Percentiles rank a stretch among this genome's conserved stretches.
Conservation (phyloP, 129 eudicot species). For the Artemisia tridentata region DNA sequence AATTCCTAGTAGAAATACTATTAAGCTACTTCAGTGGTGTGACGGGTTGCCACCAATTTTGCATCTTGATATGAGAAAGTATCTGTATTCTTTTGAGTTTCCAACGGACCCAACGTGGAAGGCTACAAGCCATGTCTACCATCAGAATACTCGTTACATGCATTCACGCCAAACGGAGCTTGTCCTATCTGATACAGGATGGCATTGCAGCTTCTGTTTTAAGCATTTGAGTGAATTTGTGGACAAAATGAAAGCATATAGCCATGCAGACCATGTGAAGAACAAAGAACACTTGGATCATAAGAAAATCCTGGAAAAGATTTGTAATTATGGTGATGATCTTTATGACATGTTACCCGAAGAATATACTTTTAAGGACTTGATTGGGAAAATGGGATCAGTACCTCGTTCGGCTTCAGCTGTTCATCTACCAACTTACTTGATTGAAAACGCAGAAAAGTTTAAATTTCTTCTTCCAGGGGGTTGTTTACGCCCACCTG, state of each 20-base stretch:
- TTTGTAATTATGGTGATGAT: conserved; percentile 81
- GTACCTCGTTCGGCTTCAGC: conserved; percentile 83
- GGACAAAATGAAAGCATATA: conserved; percentile 86
- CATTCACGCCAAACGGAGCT: conserved; percentile 33
- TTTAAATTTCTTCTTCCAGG: conserved; percentile 89
- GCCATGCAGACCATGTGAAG: conserved; percentile 86
- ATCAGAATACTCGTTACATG: not conserved
- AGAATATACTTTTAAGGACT: conserved; percentile 66
- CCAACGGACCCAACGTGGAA: conserved; percentile 90
- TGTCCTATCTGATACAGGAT: conserved; percentile 82
- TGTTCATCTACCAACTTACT: conserved; percentile 83
- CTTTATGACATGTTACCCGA: conserved; percentile 92
- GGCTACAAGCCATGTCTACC: conserved; percentile 42
- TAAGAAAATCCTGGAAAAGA: conserved; percentile 61
- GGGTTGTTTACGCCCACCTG: conserved; percentile 60
- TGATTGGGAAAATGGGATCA: conserved; percentile 92
- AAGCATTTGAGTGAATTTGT: conserved; percentile 63
- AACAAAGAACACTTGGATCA: conserved; percentile 44
- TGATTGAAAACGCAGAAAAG: conserved; percentile 79
- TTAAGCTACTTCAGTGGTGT: conserved; percentile 48
- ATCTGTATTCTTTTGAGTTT: conserved; percentile 85
- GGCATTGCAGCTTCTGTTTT: conserved; percentile 97
- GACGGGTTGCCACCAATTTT: no score
- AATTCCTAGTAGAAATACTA: conserved; percentile 80
- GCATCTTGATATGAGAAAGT: no score